Evolutionary conservation across 2,329 filamentous ascomycete species (phyloP), one percentile per base, ranked within the genome.

Genomic region (Dryadomyces quercus-mongolicae): DNA sequence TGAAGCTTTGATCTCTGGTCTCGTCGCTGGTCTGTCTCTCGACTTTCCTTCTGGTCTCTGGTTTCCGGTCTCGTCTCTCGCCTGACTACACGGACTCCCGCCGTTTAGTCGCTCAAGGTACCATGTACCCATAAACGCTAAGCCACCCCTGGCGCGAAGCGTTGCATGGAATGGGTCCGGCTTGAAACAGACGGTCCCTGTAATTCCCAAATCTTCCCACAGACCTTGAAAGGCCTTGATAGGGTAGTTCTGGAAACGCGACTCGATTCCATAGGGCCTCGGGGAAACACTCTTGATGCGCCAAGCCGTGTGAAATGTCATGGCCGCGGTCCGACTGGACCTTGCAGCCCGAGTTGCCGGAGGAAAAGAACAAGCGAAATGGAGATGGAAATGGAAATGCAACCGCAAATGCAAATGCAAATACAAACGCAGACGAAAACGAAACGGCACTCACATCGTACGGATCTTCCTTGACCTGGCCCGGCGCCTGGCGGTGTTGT

Each of bases 391-490:
- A n/a, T 31, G 5, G 49, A 48, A 44, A 53, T n/a, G n/a, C 34
- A 52, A 57, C 18, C 50, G 42, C 40, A 31, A 21, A 22, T 3
- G 25, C 13, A 45, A 34, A 40, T 34, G 18, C 18, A 20, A 31
- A 46, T 20, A 13, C 10, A 51, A 22, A 47, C 46, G 9, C n/a
- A 7, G 13, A n/a, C 43, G 5, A 51, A 48, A 44, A 53, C n/a
- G n/a, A 38, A 52, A 57, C 18, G 50, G 42, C 40, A 54, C 36
- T 49, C 48, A 61, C 62, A 58, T 57, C 62, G 70, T 71, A 63
- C 42, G 68, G 67, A 61, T 73, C 71, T 59, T 72, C 70, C 60
- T 73, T 73, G 57, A 68, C 71, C 50, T 69, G 66, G 65, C 67
- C 66, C 53, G 69, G 63, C 62, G 65, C 68, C 67, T 72, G 70